A percentile compares a stretch with the other conserved stretches of the same genome.
phyloP scores from a whole-genome alignment of 192 early-diverging fungal genomes.

The Phlyctochytrium bullatum region DNA sequence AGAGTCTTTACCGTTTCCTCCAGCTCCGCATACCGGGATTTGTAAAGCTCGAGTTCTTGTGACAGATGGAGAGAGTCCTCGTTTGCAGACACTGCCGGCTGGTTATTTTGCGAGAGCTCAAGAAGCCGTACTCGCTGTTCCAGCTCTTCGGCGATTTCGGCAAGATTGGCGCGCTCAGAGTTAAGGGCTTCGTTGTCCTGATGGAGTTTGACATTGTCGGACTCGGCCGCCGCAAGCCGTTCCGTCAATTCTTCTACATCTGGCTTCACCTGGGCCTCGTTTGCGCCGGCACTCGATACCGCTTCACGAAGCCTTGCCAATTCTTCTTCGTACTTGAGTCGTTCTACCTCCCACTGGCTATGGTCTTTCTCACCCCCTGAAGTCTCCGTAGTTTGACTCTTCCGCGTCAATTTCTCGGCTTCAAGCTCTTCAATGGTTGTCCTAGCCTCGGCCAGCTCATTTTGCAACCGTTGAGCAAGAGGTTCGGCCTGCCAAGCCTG shows the following conservation, averaged over 20 bases:
- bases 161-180: background rate
- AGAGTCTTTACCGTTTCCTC: background rate
- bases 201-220: background rate
- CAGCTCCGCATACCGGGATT: background rate
- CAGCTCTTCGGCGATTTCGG: background rate
- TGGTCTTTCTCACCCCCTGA: background rate
- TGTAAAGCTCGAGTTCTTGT: too few species aligned
- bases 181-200: background rate
- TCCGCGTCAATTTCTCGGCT: background rate
- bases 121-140: background rate
- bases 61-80: too few species aligned
- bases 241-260: constrained; percentile 1
- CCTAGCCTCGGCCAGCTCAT: background rate
- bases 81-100: too few species aligned
- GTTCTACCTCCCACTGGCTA: background rate
- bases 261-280: background rate
- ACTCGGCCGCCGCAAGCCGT: background rate
- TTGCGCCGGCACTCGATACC: background rate
- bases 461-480: background rate
- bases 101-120: background rate
- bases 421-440: background rate
- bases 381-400: background rate
- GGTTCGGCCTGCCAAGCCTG: background rate
- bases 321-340: background rate
- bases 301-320: constrained; percentile 2